phyloP scores from a whole-genome alignment of 1,284 basidiomycete species.

The Ceratobasidium sp. region DNA sequence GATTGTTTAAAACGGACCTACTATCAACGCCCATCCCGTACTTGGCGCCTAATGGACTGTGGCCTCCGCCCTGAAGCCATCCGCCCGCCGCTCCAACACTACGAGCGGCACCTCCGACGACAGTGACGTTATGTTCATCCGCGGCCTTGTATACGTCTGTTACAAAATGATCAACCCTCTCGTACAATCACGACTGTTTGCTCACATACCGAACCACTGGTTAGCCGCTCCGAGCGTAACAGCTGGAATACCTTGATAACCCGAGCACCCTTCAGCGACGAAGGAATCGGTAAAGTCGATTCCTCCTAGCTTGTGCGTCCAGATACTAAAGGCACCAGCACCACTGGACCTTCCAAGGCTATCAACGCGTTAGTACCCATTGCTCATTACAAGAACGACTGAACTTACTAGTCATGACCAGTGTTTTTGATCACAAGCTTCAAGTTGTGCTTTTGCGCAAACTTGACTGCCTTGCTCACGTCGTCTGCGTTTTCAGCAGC shows the following conservation, averaged over 20 bases:
- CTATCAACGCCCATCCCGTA: conserved; percentile 42
- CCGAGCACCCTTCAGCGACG: not conserved
- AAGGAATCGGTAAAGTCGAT: conserved; percentile 41
- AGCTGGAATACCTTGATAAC: conserved; percentile 6
- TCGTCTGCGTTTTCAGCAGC: conserved; percentile 1
- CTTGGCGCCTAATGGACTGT: conserved; percentile 21
- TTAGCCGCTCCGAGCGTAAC: conserved; percentile 33
- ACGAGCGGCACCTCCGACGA: conserved; percentile 34
- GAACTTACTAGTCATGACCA: conserved; percentile 31
- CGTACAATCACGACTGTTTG: too few species aligned
- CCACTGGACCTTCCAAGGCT: conserved; percentile 40
- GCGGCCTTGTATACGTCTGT: conserved; percentile 38
- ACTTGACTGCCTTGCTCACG: conserved; percentile 21
- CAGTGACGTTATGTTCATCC: conserved; percentile 27
- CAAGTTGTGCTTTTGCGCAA: conserved; percentile 15
- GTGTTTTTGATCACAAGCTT: conserved; percentile 35
- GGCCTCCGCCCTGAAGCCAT: conserved; percentile 42
- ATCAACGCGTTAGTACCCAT: not conserved
- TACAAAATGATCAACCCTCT: too few species aligned
- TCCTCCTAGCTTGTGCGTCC: conserved; percentile 29
- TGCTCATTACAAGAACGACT: not conserved
- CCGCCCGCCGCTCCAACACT: conserved; percentile 41
- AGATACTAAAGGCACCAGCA: conserved; percentile 36
- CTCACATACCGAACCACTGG: conserved; percentile 22
- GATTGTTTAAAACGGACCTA: not conserved